Evolutionary conservation across 1,139 yeast species (phyloP), one percentile per base, ranked within the genome.

Genomic region (Scheffersomyces segobiensis): DNA sequence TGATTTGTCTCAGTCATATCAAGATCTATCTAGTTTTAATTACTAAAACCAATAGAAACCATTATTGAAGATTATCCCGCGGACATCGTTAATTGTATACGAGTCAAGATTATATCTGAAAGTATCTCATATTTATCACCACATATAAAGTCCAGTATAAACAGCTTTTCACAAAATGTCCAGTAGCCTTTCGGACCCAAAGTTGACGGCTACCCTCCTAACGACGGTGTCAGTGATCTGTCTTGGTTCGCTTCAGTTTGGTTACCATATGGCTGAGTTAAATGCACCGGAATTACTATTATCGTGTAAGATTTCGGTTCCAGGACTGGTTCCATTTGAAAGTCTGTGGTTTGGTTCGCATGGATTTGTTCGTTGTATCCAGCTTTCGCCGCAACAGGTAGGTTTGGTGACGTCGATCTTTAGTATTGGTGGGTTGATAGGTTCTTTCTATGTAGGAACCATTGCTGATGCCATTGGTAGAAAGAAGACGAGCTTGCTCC

Each of bases 391-490:
- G 18, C 80, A 84, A 53, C 89, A 89, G 59, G 76, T 91, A 53
- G 98, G 98, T 0, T 73, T 89, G 32, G 87, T 88, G n/a, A 93
- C 97, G 0, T 87, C 97, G 0, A 83, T 91, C 32, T 92, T 89
- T 72, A 87, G 96, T 49, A 80, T 93, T 57, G 98, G 99, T 8
- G 98, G 98, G 0, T 78, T 93, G 22, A 57, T 89, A 7, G 93
- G 97, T 1, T 91, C 98, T 0, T 77, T 88, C 10, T 76, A 84
- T 64, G 91, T 93, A 1, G 95, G 97, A 0, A 66, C 77, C 12
- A 62, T 91, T n/a, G 89, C 97, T 14, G 91, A 90, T 63, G 67
- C 67, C 46, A 73, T 80, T 55, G 98, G 98, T 2, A 80, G 97
- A 50, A 83, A 82, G 63, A 73, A 75, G 39, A 75, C 89, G 2